These are phyloP conservation scores for Tolypocladium endophyticum DNA, from an alignment of 2,329 filamentous ascomycete genomes.

Conservation along the genomic window DNA sequence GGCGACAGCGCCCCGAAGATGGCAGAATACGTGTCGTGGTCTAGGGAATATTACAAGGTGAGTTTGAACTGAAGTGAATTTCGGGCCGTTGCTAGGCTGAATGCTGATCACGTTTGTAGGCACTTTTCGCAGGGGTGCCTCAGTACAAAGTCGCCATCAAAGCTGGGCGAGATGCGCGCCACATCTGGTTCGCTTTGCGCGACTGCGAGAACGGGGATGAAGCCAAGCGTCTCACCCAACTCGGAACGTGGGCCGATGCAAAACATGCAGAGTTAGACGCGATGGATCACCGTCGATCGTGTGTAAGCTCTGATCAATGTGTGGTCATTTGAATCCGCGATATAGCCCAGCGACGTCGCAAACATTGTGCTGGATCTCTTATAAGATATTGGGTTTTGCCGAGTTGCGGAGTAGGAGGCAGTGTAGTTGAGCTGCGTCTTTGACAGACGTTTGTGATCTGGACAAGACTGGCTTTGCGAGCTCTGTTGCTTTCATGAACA, in stretches of 20 bases:
- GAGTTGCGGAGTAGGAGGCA: background rate
- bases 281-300: background rate
- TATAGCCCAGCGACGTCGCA: background rate
- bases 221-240: background rate
- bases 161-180: constrained; percentile 14
- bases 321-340: background rate
- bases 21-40: constrained; percentile 10
- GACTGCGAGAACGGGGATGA: background rate
- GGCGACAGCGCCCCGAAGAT: constrained; percentile 5
- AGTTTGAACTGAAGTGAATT: background rate
- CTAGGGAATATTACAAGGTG: constrained; percentile 16
- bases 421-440: background rate
- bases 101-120: background rate
- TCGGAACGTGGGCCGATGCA: background rate
- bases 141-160: constrained; percentile 8
- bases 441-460: background rate
- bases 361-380: background rate
- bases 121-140: background rate
- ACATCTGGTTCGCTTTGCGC: constrained; percentile 16
- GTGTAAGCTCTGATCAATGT: background rate
- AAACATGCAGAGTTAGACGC: background rate
- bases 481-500: background rate
- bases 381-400: background rate
- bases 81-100: background rate
- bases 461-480: background rate